These are phyloP conservation scores for Neurospora africana DNA, from an alignment of 495 filamentous ascomycete genomes.

Conservation along the genomic window DNA sequence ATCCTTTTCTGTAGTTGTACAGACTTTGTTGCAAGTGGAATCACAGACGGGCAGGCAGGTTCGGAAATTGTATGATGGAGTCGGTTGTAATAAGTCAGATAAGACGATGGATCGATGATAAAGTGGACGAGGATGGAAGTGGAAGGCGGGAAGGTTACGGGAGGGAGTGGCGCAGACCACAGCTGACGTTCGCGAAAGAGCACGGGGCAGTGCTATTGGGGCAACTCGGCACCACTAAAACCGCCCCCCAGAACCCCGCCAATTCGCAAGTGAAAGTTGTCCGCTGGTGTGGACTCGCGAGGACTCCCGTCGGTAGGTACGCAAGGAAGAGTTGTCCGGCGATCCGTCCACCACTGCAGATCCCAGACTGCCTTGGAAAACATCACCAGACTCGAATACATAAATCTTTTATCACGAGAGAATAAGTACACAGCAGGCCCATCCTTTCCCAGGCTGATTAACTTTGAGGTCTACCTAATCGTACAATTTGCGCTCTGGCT, in stretches of 20 bases:
- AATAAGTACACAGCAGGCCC: background rate
- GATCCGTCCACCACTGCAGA: background rate
- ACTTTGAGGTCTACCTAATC: background rate
- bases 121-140: background rate
- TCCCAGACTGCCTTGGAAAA: background rate
- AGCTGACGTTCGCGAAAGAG: background rate
- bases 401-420: background rate
- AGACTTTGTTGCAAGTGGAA: background rate
- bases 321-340: background rate
- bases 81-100: background rate
- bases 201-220: background rate
- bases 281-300: background rate
- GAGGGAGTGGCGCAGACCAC: background rate
- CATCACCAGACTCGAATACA: background rate
- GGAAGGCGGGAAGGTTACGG: background rate
- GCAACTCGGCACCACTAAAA: background rate
- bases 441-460: background rate
- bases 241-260: background rate
- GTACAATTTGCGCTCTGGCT: background rate
- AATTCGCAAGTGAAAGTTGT: background rate
- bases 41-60: background rate
- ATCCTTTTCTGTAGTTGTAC: background rate
- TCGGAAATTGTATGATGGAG: background rate
- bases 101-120: background rate
- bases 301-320: no score